Conservation (phyloP, 139 green algal genomes). For the Auxenochlorella protothecoides region DNA sequence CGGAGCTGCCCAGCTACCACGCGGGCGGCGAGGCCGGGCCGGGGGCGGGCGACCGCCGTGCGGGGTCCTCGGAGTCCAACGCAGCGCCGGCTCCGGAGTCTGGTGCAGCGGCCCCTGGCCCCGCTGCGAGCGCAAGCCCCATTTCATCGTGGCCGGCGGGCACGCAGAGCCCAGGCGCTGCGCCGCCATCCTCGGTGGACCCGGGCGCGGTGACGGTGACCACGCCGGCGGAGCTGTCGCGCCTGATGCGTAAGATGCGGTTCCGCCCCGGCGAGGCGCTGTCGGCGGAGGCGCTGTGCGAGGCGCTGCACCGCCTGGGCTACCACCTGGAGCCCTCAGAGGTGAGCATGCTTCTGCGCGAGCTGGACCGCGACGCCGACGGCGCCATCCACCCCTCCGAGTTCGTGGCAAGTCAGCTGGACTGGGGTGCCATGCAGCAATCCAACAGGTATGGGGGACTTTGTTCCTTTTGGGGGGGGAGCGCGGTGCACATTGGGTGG, state of each 20-base stretch:
- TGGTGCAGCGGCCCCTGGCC: too few relatives aligned
- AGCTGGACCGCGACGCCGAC: constrained; percentile 28
- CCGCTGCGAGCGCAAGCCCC: too few relatives aligned
- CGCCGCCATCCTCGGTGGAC: too few relatives aligned
- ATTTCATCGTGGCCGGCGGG: too few relatives aligned
- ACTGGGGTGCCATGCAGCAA: constrained; percentile 35
- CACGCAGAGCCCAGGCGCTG: too few relatives aligned
- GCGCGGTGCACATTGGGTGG: background rate
- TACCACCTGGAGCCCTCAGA: constrained; percentile 40
- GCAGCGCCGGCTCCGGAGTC: too few relatives aligned
- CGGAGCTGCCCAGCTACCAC: too few relatives aligned
- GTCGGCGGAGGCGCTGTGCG: constrained; percentile 29
- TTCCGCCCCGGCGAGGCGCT: background rate
- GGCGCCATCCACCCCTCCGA: constrained; percentile 14
- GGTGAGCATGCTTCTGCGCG: constrained; percentile 25
- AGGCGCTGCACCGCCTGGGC: constrained; percentile 37
- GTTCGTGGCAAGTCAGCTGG: constrained; percentile 41
- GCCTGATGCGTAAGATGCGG: background rate
- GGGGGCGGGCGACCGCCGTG: too few relatives aligned
- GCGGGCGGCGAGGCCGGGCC: too few relatives aligned
- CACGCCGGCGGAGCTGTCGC: too few relatives aligned
- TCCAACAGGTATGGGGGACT: constrained; percentile 19
- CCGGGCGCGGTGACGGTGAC: too few relatives aligned
- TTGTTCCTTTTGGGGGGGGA: background rate
- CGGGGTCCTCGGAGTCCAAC: too few relatives aligned